Conservation (phyloP, 441 rosid genomes). For the Croton setiger region DNA sequence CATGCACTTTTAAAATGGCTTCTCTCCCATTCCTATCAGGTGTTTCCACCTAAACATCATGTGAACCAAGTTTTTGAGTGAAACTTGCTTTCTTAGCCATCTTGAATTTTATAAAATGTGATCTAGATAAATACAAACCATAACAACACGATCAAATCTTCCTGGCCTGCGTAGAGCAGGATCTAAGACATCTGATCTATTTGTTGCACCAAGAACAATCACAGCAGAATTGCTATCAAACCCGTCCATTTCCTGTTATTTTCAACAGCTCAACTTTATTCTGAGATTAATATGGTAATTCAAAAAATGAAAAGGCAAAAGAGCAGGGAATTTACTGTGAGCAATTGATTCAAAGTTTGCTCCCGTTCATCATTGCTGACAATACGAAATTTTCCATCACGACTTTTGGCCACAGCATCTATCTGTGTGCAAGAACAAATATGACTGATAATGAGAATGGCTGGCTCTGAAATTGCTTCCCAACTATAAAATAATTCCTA, state of each 20-base stretch:
- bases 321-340: slow-evolving; percentile 56
- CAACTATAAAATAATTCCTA: background rate
- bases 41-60: slow-evolving; percentile 71
- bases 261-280: slow-evolving; percentile 16
- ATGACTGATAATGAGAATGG: slow-evolving; percentile 12
- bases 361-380: slow-evolving; percentile 95
- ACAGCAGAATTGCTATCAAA: slow-evolving; percentile 92
- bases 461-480: slow-evolving; percentile 5
- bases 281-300: slow-evolving; percentile 2
- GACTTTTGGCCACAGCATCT: slow-evolving; percentile 99
- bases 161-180: slow-evolving; percentile 97
- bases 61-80: slow-evolving; percentile 10
- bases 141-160: slow-evolving; percentile 96
- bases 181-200: slow-evolving; percentile 94
- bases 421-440: slow-evolving; percentile 45
- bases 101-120: slow-evolving; percentile 8
- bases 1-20: slow-evolving; percentile 87
- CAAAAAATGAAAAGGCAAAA: slow-evolving; percentile 13
- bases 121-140: slow-evolving; percentile 48
- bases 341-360: slow-evolving; percentile 96
- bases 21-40: slow-evolving; percentile 92
- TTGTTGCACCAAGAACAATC: slow-evolving; percentile 74
- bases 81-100: slow-evolving; percentile 10
- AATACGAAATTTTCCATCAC: slow-evolving; percentile 84
- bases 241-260: slow-evolving; percentile 96